Evolutionary conservation across 164 flowering plant species (phyloP).

Genomic region (Vitis rotundifolia): DNA sequence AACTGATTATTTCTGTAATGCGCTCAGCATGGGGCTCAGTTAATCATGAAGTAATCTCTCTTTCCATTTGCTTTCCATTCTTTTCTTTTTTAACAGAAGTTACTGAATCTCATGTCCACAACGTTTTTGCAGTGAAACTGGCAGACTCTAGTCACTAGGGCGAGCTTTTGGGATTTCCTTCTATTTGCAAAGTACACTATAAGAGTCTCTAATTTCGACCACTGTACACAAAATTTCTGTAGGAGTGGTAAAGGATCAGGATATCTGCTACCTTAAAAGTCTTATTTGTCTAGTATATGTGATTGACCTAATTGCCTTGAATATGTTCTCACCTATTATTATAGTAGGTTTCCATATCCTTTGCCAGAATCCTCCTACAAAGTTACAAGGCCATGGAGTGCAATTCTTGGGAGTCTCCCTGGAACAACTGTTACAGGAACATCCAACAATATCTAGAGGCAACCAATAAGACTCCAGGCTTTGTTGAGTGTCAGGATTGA

Average conservation of each 20-base stretch:
- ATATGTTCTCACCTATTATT: neutral
- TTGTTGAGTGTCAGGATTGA: slow-evolving; percentile 70
- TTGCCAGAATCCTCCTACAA: slow-evolving; percentile 75
- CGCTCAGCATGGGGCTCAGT: slow-evolving; percentile 54
- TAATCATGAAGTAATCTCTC: slow-evolving; percentile 67
- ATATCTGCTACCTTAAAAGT: neutral
- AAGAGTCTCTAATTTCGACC: slow-evolving; percentile 26
- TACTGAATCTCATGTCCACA: slow-evolving; percentile 2
- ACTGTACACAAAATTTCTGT: neutral
- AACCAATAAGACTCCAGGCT: slow-evolving; percentile 48
- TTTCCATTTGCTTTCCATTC: neutral
- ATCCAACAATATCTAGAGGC: slow-evolving; percentile 77
- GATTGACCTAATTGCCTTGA: neutral
- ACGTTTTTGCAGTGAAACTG: slow-evolving; percentile 84
- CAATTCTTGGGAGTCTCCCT: slow-evolving; percentile 70
- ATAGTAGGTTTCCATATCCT: slow-evolving; percentile 66
- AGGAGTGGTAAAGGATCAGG: slow-evolving; percentile 33
- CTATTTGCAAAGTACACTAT: slow-evolving; percentile 69
- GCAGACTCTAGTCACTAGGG: slow-evolving; percentile 84
- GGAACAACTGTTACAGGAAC: slow-evolving; percentile 63
- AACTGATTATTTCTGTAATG: slow-evolving; percentile 72
- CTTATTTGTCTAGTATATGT: neutral
- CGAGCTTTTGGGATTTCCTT: slow-evolving; percentile 66
- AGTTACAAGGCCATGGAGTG: slow-evolving; percentile 81
- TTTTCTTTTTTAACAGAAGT: neutral